Percentiles rank a stretch among this genome's conserved stretches.
Evolutionary conservation across 768 basidiomycete genomes (phyloP).

Genomic region (Leccinum barrowsii): DNA sequence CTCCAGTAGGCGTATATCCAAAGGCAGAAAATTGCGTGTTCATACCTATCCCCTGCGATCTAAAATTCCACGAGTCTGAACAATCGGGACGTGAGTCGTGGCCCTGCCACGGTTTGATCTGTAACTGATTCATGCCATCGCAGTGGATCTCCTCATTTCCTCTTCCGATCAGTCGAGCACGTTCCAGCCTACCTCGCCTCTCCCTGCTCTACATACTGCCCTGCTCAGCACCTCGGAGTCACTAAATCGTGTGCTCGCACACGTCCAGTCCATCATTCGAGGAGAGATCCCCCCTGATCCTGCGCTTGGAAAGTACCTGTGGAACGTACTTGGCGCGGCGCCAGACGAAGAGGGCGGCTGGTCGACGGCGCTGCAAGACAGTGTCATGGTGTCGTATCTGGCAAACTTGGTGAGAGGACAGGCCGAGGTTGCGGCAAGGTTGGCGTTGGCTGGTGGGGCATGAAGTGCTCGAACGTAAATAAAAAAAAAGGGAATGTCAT

Average conservation of each 20-base stretch:
- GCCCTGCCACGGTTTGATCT: neutral
- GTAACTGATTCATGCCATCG: slow-evolving; percentile 3
- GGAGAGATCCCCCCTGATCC: slow-evolving; percentile 80
- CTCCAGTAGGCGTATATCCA: slow-evolving; percentile 82
- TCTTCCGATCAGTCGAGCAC: slow-evolving; percentile 38
- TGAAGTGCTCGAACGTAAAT: slow-evolving; percentile 1
- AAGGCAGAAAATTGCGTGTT: slow-evolving; percentile 96
- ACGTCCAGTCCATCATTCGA: slow-evolving; percentile 75
- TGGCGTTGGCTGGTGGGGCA: slow-evolving; percentile 62
- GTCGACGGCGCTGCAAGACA: slow-evolving; percentile 82
- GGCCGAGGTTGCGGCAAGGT: slow-evolving; percentile 84
- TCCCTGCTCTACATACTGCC: slow-evolving; percentile 46
- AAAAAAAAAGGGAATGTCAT: neutral
- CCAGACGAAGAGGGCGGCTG: slow-evolving; percentile 73
- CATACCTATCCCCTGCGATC: slow-evolving; percentile 83
- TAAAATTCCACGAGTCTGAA: slow-evolving; percentile 81
- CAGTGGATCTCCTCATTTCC: slow-evolving; percentile 79
- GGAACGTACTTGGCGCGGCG: slow-evolving; percentile 78
- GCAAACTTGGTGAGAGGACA: slow-evolving; percentile 91
- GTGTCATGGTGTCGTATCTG: slow-evolving; percentile 91
- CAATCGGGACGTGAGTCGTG: slow-evolving; percentile 72
- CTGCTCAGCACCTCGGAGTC: slow-evolving; percentile 67
- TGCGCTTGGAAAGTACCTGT: slow-evolving; percentile 85
- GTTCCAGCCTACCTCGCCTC: slow-evolving; percentile 51
- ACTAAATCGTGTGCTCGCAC: slow-evolving; percentile 81